These are phyloP conservation scores for Dissophora ornata DNA, from an alignment of 192 early-diverging fungal species.

Conservation along the genomic window DNA sequence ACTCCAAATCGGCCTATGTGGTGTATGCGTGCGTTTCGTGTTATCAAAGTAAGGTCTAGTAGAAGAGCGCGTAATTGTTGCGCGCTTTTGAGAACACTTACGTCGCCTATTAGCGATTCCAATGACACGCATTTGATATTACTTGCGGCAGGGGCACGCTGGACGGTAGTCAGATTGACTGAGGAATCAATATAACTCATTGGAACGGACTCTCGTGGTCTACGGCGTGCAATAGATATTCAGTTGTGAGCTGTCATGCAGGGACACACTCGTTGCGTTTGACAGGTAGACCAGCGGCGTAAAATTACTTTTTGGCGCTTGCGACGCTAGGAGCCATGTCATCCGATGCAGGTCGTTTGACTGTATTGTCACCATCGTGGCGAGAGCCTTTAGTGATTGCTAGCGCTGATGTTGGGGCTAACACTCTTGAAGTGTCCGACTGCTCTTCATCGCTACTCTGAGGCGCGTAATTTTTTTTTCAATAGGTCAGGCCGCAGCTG, in stretches of 20 bases:
- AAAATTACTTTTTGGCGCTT: not conserved
- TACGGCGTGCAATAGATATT: not conserved
- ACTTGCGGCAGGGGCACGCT: constrained; percentile 6
- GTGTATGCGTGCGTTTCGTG: too few species aligned
- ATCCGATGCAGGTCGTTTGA: too few species aligned
- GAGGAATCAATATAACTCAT: constrained; percentile 32
- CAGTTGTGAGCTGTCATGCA: not conserved
- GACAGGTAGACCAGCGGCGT: not conserved
- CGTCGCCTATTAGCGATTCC: constrained; percentile 33
- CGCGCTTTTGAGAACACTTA: not conserved
- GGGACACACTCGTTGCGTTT: too few species aligned
- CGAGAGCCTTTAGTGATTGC: not conserved
- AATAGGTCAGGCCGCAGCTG: not conserved
- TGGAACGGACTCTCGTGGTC: not conserved
- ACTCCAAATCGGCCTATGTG: constrained; percentile 30
- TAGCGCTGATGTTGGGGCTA: not conserved
- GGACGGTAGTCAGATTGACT: constrained; percentile 20
- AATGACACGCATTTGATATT: constrained; percentile 32
- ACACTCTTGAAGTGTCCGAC: too few species aligned
- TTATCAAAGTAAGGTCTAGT: not conserved
- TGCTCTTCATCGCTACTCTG: constrained; percentile 20
- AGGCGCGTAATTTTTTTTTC: not conserved
- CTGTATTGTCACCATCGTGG: not conserved
- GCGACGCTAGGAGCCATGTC: too few species aligned
- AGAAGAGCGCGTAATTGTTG: not conserved